Percentiles rank a stretch among this genome's conserved stretches.
Conservation (phyloP, 345 rosid genomes). For the Populus simonii region DNA sequence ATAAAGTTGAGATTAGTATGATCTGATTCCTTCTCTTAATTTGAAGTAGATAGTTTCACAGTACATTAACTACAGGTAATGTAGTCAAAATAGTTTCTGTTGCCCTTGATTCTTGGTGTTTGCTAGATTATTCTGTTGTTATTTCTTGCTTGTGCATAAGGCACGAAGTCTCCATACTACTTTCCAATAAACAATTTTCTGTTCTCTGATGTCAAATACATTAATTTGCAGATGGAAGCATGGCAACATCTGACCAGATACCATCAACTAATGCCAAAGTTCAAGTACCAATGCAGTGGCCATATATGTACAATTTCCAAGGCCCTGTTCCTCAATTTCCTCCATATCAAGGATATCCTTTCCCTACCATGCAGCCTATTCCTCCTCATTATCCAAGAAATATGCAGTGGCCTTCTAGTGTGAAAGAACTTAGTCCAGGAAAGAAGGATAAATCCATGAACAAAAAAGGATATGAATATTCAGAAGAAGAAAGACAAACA, state of each 20-base stretch:
- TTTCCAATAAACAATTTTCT: background rate
- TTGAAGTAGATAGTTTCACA: background rate
- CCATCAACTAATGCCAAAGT: constrained; percentile 33
- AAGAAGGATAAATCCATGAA: constrained; percentile 38
- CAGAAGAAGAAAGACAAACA: constrained; percentile 42
- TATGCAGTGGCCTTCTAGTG: constrained; percentile 44
- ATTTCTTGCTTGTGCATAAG: background rate
- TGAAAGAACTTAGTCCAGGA: constrained; percentile 22
- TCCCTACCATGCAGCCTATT: constrained; percentile 53
- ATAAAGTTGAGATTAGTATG: background rate
- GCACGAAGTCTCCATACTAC: background rate
- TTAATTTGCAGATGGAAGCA: constrained; percentile 45
- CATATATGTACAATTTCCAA: constrained; percentile 51
- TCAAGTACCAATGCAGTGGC: constrained; percentile 63
- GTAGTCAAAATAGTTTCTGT: no score
- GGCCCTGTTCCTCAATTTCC: constrained; percentile 46
- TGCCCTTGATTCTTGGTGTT: no score
- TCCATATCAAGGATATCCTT: constrained; percentile 72
- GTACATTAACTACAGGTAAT: no score
- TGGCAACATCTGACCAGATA: constrained; percentile 29
- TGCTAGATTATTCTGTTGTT: background rate
- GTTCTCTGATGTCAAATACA: constrained; percentile 9
- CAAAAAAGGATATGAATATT: constrained; percentile 40
- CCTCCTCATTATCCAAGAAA: constrained; percentile 45
- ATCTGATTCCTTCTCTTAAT: background rate